A percentile compares a stretch with the other conserved stretches of the same genome.
These are phyloP conservation scores for Quercus gilva DNA, from an alignment of 306 rosid species.

Conservation along the genomic window DNA sequence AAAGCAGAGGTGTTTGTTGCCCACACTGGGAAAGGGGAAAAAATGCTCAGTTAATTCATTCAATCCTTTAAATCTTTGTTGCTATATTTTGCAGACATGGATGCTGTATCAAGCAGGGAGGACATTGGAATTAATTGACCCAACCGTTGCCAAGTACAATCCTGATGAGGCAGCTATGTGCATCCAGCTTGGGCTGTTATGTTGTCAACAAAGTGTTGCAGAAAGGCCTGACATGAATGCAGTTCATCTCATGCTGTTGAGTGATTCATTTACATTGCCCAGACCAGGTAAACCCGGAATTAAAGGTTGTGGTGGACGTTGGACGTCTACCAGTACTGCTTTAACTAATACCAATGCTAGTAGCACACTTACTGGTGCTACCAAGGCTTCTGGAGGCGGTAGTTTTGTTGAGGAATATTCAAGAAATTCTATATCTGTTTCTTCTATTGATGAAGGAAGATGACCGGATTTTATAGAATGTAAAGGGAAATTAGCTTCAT, in stretches of 20 bases:
- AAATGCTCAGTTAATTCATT: neutral
- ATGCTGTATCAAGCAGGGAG: conserved; percentile 61
- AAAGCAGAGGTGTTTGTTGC: neutral
- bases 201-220: conserved; percentile 59
- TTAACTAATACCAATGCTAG: conserved; percentile 51
- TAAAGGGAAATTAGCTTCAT: neutral
- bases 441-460: conserved; percentile 77
- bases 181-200: conserved; percentile 77
- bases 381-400: conserved; percentile 52
- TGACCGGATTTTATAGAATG: conserved; percentile 9
- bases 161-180: conserved; percentile 88
- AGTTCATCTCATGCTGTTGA: conserved; percentile 77
- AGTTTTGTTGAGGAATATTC: conserved; percentile 67
- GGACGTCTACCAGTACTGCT: conserved; percentile 56
- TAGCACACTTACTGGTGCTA: conserved; percentile 32
- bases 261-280: conserved; percentile 77
- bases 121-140: conserved; percentile 57
- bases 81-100: conserved; percentile 65
- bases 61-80: neutral
- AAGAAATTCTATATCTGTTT: conserved; percentile 68
- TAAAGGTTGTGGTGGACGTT: conserved; percentile 66
- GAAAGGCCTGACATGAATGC: conserved; percentile 86
- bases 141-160: conserved; percentile 47
- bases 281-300: conserved; percentile 73
- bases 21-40: neutral